Conservation (phyloP, 345 rosid genomes). For the Iberis pinnata region DNA sequence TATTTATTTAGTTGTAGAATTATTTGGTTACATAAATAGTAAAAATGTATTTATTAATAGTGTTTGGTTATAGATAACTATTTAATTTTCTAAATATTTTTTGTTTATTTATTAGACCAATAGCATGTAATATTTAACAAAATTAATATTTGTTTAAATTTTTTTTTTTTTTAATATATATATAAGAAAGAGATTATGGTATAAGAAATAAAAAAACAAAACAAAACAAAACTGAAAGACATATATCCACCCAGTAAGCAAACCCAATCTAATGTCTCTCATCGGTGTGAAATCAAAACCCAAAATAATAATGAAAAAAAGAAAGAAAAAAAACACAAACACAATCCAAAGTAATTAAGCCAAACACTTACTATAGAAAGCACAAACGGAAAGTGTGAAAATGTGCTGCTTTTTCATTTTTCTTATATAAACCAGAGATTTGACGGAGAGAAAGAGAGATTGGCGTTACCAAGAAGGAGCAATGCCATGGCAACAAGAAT, state of each 20-base stretch:
- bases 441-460: slow-evolving; percentile 29
- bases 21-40: too few relatives aligned
- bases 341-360: slow-evolving; percentile 23
- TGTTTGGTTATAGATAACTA: too few relatives aligned
- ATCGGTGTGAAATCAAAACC: slow-evolving; percentile 26
- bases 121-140: too few relatives aligned
- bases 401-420: slow-evolving; percentile 11
- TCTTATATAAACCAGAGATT: slow-evolving; percentile 29
- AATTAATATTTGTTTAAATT: too few relatives aligned
- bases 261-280: slow-evolving; percentile 24
- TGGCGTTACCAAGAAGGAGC: slow-evolving; percentile 49
- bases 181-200: too few relatives aligned
- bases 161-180: too few relatives aligned
- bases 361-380: slow-evolving; percentile 12
- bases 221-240: too few relatives aligned
- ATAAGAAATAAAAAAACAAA: too few relatives aligned
- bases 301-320: background rate
- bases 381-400: slow-evolving; percentile 8
- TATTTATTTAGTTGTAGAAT: too few relatives aligned
- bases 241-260: slow-evolving; percentile 26
- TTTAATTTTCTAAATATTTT: too few relatives aligned
- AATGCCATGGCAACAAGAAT: slow-evolving; percentile 35
- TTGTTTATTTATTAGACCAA: too few relatives aligned
- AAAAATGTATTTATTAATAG: too few relatives aligned
- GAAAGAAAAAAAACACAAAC: slow-evolving; percentile 12